Percentiles rank a stretch among this genome's conserved stretches.
Evolutionary conservation across 1,139 yeast genomes (phyloP).

Genomic region (Kodamaea derodonti): DNA sequence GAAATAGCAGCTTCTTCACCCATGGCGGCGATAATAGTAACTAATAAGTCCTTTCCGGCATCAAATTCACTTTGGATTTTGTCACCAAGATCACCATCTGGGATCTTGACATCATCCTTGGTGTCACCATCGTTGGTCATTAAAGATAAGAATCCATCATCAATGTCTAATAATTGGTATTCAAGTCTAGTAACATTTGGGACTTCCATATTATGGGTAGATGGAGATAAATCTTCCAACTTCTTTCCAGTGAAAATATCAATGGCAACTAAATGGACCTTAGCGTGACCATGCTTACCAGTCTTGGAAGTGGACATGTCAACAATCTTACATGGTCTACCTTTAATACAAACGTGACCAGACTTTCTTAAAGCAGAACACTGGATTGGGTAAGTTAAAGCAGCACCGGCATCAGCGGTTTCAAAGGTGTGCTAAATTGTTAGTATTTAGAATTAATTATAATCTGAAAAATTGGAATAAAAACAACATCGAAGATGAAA

Average conservation of each 20-base stretch:
- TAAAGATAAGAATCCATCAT: slow-evolving; percentile 95
- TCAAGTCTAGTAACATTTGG: slow-evolving; percentile 96
- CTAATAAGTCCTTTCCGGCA: slow-evolving; percentile 95
- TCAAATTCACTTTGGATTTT: slow-evolving; percentile 88
- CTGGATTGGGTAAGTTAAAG: slow-evolving; percentile 98
- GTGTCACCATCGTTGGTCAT: slow-evolving; percentile 97
- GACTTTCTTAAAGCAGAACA: slow-evolving; percentile 99
- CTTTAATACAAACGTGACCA: slow-evolving; percentile 98
- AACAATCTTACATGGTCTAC: slow-evolving; percentile 99
- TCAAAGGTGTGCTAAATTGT: slow-evolving; percentile 82
- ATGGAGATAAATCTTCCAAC: slow-evolving; percentile 99
- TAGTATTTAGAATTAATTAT: slow-evolving; percentile 19
- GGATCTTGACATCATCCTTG: slow-evolving; percentile 98
- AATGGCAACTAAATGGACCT: slow-evolving; percentile 98
- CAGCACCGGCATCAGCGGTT: slow-evolving; percentile 99
- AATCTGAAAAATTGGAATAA: not conserved
- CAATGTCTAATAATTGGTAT: slow-evolving; percentile 96
- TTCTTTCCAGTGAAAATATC: slow-evolving; percentile 99
- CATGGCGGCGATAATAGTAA: slow-evolving; percentile 96
- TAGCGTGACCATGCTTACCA: slow-evolving; percentile 99
- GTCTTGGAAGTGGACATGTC: slow-evolving; percentile 99
- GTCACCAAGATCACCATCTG: slow-evolving; percentile 97
- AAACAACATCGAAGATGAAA: not conserved
- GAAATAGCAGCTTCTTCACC: slow-evolving; percentile 99
- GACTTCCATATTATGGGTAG: slow-evolving; percentile 99